phyloP scores from a whole-genome alignment of 768 basidiomycete species.

The Termitomyces titanicus region DNA sequence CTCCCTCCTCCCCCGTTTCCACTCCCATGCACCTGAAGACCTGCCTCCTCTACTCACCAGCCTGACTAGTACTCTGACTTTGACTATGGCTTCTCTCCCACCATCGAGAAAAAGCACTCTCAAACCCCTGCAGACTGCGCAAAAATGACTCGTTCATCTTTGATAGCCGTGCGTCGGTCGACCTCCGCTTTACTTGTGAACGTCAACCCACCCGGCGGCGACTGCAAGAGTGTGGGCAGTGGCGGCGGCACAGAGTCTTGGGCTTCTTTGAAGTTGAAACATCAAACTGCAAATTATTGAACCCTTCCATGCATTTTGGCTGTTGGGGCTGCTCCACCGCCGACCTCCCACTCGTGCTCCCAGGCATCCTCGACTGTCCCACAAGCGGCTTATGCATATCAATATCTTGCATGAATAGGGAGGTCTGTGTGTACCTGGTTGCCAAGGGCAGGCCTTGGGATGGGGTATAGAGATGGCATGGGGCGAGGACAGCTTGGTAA shows the following conservation, averaged over 20 bases:
- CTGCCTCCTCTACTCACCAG: too few species aligned
- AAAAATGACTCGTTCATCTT: slow-evolving; percentile 69
- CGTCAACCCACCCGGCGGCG: slow-evolving; percentile 43
- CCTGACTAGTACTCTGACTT: not conserved
- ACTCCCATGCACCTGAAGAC: too few species aligned
- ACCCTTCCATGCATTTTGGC: too few species aligned
- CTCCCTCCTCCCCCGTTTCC: not conserved
- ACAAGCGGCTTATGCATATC: slow-evolving; percentile 65
- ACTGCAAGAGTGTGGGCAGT: not conserved
- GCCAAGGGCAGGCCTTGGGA: not conserved
- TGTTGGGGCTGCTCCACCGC: not conserved
- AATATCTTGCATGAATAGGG: slow-evolving; percentile 74
- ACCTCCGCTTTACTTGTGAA: slow-evolving; percentile 63
- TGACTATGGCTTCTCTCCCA: slow-evolving; percentile 4
- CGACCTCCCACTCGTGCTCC: not conserved
- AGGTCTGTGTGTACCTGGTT: slow-evolving; percentile 46
- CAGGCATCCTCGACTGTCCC: slow-evolving; percentile 30
- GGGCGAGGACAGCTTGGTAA: not conserved
- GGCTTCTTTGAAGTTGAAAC: too few species aligned
- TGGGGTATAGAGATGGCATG: not conserved
- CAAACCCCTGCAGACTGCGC: slow-evolving; percentile 60
- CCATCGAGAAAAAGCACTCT: slow-evolving; percentile 21
- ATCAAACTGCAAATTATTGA: too few species aligned
- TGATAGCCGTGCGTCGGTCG: slow-evolving; percentile 55
- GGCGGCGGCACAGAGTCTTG: too few species aligned